Evolutionary conservation across 2,329 filamentous ascomycete genomes (phyloP).

Genomic region (Furcasterigmium sp.): DNA sequence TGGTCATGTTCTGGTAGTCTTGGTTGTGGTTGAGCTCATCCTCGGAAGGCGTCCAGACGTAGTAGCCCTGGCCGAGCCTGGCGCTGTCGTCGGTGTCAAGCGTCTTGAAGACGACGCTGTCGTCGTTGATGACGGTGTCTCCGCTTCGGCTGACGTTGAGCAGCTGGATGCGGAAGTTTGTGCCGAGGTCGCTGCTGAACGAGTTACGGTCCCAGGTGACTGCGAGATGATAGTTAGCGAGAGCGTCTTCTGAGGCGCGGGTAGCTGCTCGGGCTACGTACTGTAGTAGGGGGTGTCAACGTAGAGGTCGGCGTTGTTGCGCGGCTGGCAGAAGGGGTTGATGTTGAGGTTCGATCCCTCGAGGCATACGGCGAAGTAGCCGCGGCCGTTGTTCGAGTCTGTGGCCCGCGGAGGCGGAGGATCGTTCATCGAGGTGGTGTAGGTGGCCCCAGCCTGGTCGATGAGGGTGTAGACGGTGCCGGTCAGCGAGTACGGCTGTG

Average conservation of each 20-base stretch:
- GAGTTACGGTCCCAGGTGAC: slow-evolving; percentile 25
- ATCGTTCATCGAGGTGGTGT: slow-evolving; percentile 23
- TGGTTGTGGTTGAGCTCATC: slow-evolving; percentile 13
- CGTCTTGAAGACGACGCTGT: slow-evolving; percentile 6
- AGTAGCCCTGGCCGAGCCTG: slow-evolving; percentile 18
- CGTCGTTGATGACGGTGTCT: neutral
- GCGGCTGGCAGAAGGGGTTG: slow-evolving; percentile 26
- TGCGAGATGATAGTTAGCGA: slow-evolving; percentile 8
- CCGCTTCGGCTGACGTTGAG: slow-evolving; percentile 8
- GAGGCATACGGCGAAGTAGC: slow-evolving; percentile 21
- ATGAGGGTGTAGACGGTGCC: slow-evolving; percentile 22
- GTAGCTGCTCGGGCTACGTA: slow-evolving; percentile 11
- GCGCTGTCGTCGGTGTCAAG: neutral
- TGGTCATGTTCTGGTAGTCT: slow-evolving; percentile 8
- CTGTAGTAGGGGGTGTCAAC: slow-evolving; percentile 26
- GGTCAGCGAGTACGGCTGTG: slow-evolving; percentile 21
- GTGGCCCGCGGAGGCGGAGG: slow-evolving; percentile 24
- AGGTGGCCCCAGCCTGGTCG: slow-evolving; percentile 9
- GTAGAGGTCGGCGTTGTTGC: slow-evolving; percentile 18
- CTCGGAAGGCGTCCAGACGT: slow-evolving; percentile 17
- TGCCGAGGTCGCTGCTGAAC: slow-evolving; percentile 16
- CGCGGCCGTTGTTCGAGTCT: slow-evolving; percentile 15
- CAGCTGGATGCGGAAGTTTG: slow-evolving; percentile 13
- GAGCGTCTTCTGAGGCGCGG: neutral
- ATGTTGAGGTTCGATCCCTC: slow-evolving; percentile 11